Evolutionary conservation across 2,329 filamentous ascomycete genomes (phyloP).

Genomic region (Escovopsis weberi): DNA sequence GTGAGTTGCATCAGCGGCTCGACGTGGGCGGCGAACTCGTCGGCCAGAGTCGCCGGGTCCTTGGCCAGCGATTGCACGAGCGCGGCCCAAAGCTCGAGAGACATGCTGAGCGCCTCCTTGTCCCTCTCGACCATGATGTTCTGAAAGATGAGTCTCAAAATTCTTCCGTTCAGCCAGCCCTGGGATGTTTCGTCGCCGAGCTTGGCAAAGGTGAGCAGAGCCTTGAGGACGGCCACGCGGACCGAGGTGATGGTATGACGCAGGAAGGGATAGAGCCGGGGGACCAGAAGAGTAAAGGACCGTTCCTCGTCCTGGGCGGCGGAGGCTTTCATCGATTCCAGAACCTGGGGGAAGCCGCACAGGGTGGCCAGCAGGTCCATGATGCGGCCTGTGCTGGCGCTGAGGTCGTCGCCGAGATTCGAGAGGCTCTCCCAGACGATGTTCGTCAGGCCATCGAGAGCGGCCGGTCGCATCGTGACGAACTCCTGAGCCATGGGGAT

Average conservation of each 20-base stretch:
- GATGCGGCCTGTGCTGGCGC: slow-evolving; percentile 91
- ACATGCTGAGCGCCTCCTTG: slow-evolving; percentile 64
- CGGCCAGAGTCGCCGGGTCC: slow-evolving; percentile 48
- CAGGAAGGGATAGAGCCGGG: slow-evolving; percentile 87
- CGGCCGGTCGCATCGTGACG: slow-evolving; percentile 64
- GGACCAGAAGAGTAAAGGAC: slow-evolving; percentile 84
- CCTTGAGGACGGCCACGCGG: slow-evolving; percentile 81
- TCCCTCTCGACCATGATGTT: slow-evolving; percentile 91
- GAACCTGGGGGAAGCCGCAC: slow-evolving; percentile 83
- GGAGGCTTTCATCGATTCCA: slow-evolving; percentile 86
- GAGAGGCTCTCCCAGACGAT: slow-evolving; percentile 97
- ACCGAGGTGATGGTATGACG: slow-evolving; percentile 96
- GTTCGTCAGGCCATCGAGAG: slow-evolving; percentile 70
- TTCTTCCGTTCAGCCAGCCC: slow-evolving; percentile 85
- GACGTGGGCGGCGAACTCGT: slow-evolving; percentile 61
- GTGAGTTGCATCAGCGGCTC: slow-evolving; percentile 72
- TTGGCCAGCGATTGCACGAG: slow-evolving; percentile 55
- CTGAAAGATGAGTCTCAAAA: slow-evolving; percentile 80
- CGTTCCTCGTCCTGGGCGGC: slow-evolving; percentile 70
- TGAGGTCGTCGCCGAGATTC: slow-evolving; percentile 91
- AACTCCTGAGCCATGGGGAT: slow-evolving; percentile 95
- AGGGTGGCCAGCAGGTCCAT: slow-evolving; percentile 96
- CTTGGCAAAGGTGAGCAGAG: slow-evolving; percentile 81
- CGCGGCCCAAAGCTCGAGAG: slow-evolving; percentile 75
- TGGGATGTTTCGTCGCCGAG: slow-evolving; percentile 68